Evolutionary conservation across 139 green algal genomes (phyloP), one percentile per base, ranked within the genome.

Genomic region (Chlamydomonas urium): DNA sequence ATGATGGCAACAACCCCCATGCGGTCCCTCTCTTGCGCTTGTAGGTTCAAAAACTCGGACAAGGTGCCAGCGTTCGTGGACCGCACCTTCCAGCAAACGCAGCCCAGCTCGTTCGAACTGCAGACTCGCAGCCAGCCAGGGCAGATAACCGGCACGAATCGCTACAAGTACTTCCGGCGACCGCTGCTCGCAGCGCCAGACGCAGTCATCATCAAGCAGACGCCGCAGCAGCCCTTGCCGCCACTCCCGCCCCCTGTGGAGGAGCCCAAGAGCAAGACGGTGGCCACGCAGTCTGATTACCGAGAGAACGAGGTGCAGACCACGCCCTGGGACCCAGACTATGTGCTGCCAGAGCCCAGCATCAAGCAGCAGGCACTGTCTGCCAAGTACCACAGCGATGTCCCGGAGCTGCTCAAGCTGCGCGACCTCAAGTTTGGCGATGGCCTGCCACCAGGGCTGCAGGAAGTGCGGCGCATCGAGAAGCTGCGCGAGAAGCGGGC

Each of bases 301-400:
- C 79, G 89, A 19, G 89, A 94, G 71, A 82, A 59, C 24, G 89
- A 94, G 72, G 81, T 85, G 31, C 89, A 94, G 75, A 94, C 89
- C 3, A 65, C 75, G 24, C 88, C 89, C 0, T 93, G 81, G 79
- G 78, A 85, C 38, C 85, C 86, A 3, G 83, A 86, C 34, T 88
- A 75, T 37, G 71, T 81, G 29, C 38, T 89, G 10, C 87, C 78
- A 0, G 34, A 80, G 14, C 70, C 81, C n/a, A 77, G 63, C 2
- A 69, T 71, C 38, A 90, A 92, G 80, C 87, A 92, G 78, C 33
- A 69, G 61, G 38, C 69, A 6, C 85, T 91, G 14, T 76, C 56
- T 19, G 53, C 60, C 14, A 81, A 74, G 48, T 61, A 84, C 60
- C 61, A 89, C 75, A 75, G 69, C 35, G 47, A 86, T 24, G 85